Base-by-base conservation (phyloP, 345 rosid genomes). In the Lumnitzera littorea region DNA sequence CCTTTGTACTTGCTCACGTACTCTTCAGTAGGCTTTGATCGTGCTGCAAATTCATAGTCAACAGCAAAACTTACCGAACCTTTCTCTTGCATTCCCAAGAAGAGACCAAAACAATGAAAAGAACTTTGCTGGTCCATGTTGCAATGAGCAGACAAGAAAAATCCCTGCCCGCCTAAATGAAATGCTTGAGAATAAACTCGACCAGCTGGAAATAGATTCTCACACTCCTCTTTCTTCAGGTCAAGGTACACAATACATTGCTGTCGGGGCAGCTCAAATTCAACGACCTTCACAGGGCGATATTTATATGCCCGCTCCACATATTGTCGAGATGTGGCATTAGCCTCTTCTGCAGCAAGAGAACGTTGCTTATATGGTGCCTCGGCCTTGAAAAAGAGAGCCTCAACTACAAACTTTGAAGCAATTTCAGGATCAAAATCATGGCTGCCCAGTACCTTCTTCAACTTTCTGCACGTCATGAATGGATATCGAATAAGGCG, bases 181-280 rank as follows among this genome's bases (percentile, higher is more conserved):
- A 89, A 89, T 17, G 81, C 75, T 66, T 87, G 87, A 48, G 94
- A 89, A 71, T 71, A 72, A n/a, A 87, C 69, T 61, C 78, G 70
- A 13, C 83, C 77, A 2, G 88, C 56, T 27, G 87, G 94, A 67
- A 78, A 80, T 1, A 89, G 75, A 46, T 72, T 61, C 1, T 17
- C 27, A 48, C 94, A 87, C 72, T 89, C 94, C 69, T 80, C 84
- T 2, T 72, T 80, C 63, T 82, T 85, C 57, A 92, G 76, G 75
- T 92, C 90, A 17, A 89, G 74, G 79, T 89, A 87, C 36, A 87
- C 90, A 43, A 89, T 61, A 72, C 96, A 87, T 24, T 85, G 94
- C 49, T 66, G 87, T 36, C 71, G 69, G 8, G 96, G 96, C 51
- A 49, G 66, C 71, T 85, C 91, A 55, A 92, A 84, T 64, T 87